Evolutionary conservation across 768 basidiomycete species (phyloP).

Genomic region (Fistulinella prunicolor): DNA sequence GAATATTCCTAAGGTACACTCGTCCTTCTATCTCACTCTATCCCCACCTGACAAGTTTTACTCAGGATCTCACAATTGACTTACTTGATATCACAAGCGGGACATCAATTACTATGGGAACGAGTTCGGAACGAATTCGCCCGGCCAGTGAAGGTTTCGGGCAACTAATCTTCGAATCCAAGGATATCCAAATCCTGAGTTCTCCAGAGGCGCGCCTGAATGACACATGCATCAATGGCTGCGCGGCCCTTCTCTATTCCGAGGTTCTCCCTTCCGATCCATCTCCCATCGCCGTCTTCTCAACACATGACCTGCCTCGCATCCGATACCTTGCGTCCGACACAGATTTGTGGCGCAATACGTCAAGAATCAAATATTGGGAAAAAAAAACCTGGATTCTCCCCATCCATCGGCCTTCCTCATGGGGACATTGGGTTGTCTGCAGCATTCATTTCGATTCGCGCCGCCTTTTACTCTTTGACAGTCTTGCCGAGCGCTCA

Average conservation of each 20-base stretch:
- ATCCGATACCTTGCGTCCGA: constrained; percentile 1
- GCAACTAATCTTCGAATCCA: no score
- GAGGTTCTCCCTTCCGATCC: background rate
- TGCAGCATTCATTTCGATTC: no score
- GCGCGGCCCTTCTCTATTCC: constrained; percentile 3
- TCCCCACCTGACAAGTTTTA: no score
- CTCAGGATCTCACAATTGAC: no score
- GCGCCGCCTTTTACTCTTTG: no score
- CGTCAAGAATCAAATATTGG: constrained; percentile 26
- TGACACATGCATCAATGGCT: constrained; percentile 12
- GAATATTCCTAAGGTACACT: no score
- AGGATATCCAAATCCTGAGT: background rate
- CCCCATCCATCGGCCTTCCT: constrained; percentile 33
- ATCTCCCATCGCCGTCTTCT: constrained; percentile 1
- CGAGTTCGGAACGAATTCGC: no score
- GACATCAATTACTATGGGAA: no score
- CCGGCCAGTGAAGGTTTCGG: no score
- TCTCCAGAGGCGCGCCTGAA: background rate
- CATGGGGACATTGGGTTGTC: constrained; percentile 33
- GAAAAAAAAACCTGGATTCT: constrained; percentile 33
- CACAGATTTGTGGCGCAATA: constrained; percentile 23
- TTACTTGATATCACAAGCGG: no score
- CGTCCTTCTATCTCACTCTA: no score
- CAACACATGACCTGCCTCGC: constrained; percentile 7
- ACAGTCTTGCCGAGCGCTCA: no score